phyloP scores from a whole-genome alignment of 2,329 filamentous ascomycete genomes.

The Domatiomyces catenatus region DNA sequence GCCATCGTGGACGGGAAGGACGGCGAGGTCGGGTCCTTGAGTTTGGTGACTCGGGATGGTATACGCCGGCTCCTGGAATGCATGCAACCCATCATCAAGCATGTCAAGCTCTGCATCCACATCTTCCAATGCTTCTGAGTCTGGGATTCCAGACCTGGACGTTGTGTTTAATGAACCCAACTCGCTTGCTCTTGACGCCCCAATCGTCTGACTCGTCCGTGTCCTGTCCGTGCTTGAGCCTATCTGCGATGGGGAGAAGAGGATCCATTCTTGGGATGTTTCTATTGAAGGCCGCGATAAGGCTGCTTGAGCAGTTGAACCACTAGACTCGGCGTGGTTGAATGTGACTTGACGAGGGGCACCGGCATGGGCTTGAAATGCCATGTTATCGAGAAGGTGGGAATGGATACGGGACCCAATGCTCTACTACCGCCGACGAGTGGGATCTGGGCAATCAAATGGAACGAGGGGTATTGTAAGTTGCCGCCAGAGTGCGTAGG shows the following conservation, averaged over 20 bases:
- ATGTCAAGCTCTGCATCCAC: constrained; percentile 75
- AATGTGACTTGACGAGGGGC: constrained; percentile 10
- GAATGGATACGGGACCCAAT: background rate
- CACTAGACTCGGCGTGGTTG: constrained; percentile 4
- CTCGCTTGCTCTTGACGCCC: constrained; percentile 61
- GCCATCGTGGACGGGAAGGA: constrained; percentile 86
- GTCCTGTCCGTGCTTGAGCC: constrained; percentile 52
- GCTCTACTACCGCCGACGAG: background rate
- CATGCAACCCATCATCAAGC: constrained; percentile 78
- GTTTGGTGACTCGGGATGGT: constrained; percentile 28
- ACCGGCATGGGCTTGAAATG: constrained; percentile 12
- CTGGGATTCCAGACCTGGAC: constrained; percentile 43
- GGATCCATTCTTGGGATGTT: constrained; percentile 84
- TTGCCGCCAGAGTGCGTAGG: background rate
- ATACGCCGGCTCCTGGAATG: constrained; percentile 53
- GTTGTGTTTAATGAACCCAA: constrained; percentile 62
- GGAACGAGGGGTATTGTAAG: background rate
- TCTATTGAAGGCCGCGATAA: constrained; percentile 25
- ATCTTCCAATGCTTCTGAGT: constrained; percentile 31
- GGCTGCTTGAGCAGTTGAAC: constrained; percentile 7
- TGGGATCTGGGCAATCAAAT: background rate
- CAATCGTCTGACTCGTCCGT: constrained; percentile 48
- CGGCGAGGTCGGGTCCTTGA: constrained; percentile 42
- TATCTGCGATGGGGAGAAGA: constrained; percentile 66
- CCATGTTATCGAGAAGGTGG: constrained; percentile 6